Evolutionary conservation across 192 early-diverging fungal species (phyloP).

Genomic region (Linnemannia elongata): DNA sequence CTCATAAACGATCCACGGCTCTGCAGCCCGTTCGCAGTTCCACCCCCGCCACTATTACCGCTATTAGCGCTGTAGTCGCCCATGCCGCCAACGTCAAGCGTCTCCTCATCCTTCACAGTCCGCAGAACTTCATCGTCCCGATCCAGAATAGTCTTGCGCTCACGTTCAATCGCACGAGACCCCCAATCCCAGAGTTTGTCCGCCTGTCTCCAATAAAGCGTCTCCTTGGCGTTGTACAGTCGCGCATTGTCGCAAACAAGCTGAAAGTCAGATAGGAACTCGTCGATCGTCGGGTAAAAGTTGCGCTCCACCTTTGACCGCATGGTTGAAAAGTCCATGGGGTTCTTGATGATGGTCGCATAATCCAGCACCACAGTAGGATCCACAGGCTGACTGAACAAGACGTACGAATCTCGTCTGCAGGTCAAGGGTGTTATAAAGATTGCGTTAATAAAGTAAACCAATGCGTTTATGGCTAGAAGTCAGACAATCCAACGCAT

Average conservation of each 20-base stretch:
- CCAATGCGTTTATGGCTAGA: not conserved
- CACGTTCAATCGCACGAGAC: conserved; percentile 77
- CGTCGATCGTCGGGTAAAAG: conserved; percentile 73
- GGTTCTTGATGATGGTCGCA: conserved; percentile 78
- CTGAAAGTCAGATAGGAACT: conserved; percentile 83
- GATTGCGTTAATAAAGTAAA: not conserved
- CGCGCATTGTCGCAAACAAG: conserved; percentile 86
- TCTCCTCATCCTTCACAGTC: conserved; percentile 49
- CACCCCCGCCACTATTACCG: not conserved
- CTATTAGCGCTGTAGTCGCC: conserved; percentile 32
- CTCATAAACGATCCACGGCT: conserved; percentile 21
- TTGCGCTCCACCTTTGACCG: conserved; percentile 74
- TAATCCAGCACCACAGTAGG: conserved; percentile 84
- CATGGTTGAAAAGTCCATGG: conserved; percentile 97
- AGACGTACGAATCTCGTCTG: conserved; percentile 87
- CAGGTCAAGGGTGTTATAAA: not conserved
- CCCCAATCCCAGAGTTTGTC: conserved; percentile 84
- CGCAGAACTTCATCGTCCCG: conserved; percentile 35
- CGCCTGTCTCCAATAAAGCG: conserved; percentile 84
- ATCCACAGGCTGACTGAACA: conserved; percentile 91
- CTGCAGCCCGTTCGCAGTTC: not conserved
- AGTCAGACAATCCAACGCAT: not conserved
- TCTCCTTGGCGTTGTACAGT: conserved; percentile 86
- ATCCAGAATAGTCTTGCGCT: conserved; percentile 58
- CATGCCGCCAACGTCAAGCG: conserved; percentile 47